phyloP scores from a whole-genome alignment of 768 basidiomycete species.

The Suillus tomentosus region DNA sequence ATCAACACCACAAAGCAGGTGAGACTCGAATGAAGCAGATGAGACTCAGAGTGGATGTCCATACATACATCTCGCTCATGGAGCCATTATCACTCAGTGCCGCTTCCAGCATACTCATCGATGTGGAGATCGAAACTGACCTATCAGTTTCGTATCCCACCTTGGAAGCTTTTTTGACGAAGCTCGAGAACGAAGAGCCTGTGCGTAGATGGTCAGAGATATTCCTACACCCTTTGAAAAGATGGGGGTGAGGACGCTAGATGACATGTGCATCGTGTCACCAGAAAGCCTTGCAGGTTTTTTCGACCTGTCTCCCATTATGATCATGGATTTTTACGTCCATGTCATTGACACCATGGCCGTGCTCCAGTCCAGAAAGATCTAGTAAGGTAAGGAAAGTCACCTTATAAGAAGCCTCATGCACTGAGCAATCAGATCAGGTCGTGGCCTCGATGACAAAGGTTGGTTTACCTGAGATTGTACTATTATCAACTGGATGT shows the following conservation, averaged over 20 bases:
- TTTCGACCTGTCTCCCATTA: slow-evolving; percentile 4
- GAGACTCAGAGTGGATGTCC: too few species aligned
- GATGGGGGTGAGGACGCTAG: slow-evolving; percentile 5
- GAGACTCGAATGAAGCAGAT: too few species aligned
- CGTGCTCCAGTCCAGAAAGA: not conserved
- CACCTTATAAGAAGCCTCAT: too few species aligned
- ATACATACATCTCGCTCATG: too few species aligned
- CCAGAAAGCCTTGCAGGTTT: slow-evolving; percentile 4
- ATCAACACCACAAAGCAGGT: too few species aligned
- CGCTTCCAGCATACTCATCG: slow-evolving; percentile 1
- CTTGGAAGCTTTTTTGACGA: not conserved
- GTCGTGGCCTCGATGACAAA: too few species aligned
- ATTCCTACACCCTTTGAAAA: slow-evolving; percentile 5
- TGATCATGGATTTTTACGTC: slow-evolving; percentile 15
- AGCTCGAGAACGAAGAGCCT: slow-evolving; percentile 9
- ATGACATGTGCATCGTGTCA: slow-evolving; percentile 11
- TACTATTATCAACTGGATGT: too few species aligned
- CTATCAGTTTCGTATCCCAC: slow-evolving; percentile 4
- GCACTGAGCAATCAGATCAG: too few species aligned
- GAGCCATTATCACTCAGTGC: too few species aligned
- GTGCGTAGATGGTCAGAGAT: not conserved
- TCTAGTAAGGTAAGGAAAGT: too few species aligned
- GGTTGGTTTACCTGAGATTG: too few species aligned
- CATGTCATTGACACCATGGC: slow-evolving; percentile 5
- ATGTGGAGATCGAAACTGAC: slow-evolving; percentile 6